Evolutionary conservation across 2,329 filamentous ascomycete species (phyloP), one percentile per base, ranked within the genome.

Genomic region (Ceratocystis alfenasii): DNA sequence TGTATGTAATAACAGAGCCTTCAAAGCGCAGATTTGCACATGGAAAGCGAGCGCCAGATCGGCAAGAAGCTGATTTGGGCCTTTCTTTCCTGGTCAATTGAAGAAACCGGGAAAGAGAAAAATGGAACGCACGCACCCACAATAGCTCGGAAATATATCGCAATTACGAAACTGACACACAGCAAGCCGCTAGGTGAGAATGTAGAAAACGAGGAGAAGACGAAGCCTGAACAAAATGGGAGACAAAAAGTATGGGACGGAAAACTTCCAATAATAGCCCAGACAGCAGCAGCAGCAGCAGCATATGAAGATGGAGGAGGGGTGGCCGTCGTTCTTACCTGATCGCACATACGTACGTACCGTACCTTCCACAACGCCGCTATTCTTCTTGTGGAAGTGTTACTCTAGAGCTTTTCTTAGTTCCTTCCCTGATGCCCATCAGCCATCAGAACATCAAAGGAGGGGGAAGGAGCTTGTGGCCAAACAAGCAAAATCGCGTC

Each of bases 11-110:
- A n/a, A 22, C 20, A 20, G 15, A 59, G 20, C 30, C 55, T 20
- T 33, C 55, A 59, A 36, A 59, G 10, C 55, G 2, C n/a, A 12
- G 55, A 59, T 33, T 59, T 59, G 17, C 55, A 59, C 55, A 59
- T 59, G 28, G 55, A 59, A 30, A 33, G 55, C 55, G 5, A 33
- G 55, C 55, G 17, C 33, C 25, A 36, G 30, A 59, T 59, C 55
- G 55, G 15, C 55, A 36, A 12, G 20, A 10, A 59, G 48, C 55
- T 20, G 55, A 59, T 36, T 59, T 33, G 53, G 53, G 53, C 25
- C 2, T 36, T 36, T 57, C 53, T 33, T 57, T 57, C 53, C 53
- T 5, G 12, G 50, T 55, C 20, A 22, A 33, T n/a, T 17, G 30
- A 33, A 59, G 25, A 20, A 30, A 59, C 36, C 2, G 3, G 48